Base-by-base conservation (phyloP, 306 rosid species). In the Cyclanthera cordifolia region DNA sequence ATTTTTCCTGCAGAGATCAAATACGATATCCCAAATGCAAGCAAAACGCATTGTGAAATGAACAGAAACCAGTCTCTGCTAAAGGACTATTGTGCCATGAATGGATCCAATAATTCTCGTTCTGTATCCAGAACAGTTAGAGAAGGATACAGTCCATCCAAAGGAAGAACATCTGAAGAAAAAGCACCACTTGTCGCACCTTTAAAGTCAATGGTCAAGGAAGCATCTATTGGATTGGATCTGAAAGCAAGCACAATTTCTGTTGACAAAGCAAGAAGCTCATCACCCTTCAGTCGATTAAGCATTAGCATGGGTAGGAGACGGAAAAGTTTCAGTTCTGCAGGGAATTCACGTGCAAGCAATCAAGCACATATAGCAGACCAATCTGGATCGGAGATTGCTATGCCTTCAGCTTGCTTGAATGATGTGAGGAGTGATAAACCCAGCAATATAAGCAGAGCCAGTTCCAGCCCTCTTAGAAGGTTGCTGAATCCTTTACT, bases 381-480 rank as follows among this genome's bases (percentile, higher is more conserved):
- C 53, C 86, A 79, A 55, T 78, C 85, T 76, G 72, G 71, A 76
- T 76, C 71, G 23, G 82, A 58, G 69, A 82, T 69, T 72, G 55
- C 37, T 4, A 71, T 68, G 34, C 76, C 86, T 67, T 80, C 82
- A 72, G 20, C 83, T 73, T 48, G 67, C 73, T 71, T 75, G 73
- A 80, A 85, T 76, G 73, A n/a, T 69, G 74, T 87, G 27, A 81
- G 72, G 74, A 76, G 56, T 54, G 90, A 83, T 45, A 86, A 83
- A 57, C 77, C 77, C 74, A 79, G 53, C 20, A 81, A 73, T 70
- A 77, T 79, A 73, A 50, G 73, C 75, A 84, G 79, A 80, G 73
- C 85, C 72, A 87, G 83, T 85, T 86, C 95, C 34, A 89, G 96
- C 77, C 99, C 99, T 75, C 81, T 94, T 66, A 85, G 95, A 81